Evolutionary conservation across 2,329 filamentous ascomycete species (phyloP).

Genomic region (Grosmannia penicillata): DNA sequence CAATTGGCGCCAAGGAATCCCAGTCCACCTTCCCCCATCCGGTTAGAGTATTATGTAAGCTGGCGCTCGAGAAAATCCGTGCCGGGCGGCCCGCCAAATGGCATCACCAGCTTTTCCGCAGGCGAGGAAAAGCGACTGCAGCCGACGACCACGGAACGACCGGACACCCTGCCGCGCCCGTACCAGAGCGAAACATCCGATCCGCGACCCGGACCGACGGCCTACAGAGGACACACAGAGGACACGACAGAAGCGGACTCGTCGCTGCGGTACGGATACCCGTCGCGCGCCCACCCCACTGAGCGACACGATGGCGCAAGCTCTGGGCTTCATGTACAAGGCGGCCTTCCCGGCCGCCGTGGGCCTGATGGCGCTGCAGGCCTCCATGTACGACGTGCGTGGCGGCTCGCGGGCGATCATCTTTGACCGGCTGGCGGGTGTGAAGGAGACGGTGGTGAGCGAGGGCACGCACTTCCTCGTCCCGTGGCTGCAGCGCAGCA

Average conservation of each 20-base stretch:
- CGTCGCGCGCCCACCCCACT: too few relatives aligned
- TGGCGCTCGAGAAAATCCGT: conserved; percentile 3
- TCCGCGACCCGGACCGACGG: too few relatives aligned
- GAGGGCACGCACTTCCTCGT: conserved; percentile 96
- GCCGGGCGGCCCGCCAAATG: not conserved
- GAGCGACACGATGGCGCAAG: conserved; percentile 32
- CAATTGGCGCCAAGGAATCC: conserved; percentile 8
- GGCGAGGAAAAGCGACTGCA: not conserved
- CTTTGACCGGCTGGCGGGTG: conserved; percentile 85
- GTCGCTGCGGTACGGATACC: not conserved
- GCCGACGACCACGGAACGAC: conserved; percentile 1
- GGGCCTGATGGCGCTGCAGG: conserved; percentile 52
- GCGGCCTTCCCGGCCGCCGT: conserved; percentile 60
- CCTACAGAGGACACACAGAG: too few relatives aligned
- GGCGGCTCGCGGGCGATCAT: conserved; percentile 92
- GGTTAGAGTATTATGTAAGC: conserved; percentile 4
- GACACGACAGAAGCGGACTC: too few relatives aligned
- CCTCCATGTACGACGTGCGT: conserved; percentile 91
- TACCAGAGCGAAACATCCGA: not conserved
- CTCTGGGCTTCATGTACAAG: conserved; percentile 47
- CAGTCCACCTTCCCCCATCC: not conserved
- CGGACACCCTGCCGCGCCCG: not conserved
- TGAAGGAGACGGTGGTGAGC: conserved; percentile 83
- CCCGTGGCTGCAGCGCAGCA: conserved; percentile 87
- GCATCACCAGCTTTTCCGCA: not conserved